Evolutionary conservation across 257 asterid genomes (phyloP).

Genomic region (Capsicum baccatum): DNA sequence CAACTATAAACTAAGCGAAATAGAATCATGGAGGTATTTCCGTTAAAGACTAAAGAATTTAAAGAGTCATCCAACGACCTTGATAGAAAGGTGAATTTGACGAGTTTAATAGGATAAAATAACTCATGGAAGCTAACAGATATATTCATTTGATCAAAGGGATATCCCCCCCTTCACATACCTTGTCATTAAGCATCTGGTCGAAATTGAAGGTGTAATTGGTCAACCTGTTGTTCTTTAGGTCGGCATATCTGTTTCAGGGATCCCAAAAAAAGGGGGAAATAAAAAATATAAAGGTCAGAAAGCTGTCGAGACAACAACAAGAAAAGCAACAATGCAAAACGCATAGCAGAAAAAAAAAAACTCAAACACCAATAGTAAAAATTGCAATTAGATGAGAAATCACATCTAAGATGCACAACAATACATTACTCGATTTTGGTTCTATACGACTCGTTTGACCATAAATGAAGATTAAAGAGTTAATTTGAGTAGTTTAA

Average conservation of each 20-base stretch:
- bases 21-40: neutral
- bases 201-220: constrained; percentile 87
- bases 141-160: neutral
- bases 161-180: constrained; percentile 31
- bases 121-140: neutral
- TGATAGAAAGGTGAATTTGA: neutral
- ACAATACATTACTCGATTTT: neutral
- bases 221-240: constrained; percentile 88
- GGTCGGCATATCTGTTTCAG: constrained; percentile 83
- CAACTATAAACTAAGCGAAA: neutral
- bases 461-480: neutral
- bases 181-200: constrained; percentile 98
- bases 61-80: neutral
- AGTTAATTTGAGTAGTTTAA: neutral
- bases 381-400: neutral
- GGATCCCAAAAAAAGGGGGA: constrained; percentile 9
- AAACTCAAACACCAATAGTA: neutral
- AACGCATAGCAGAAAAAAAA: neutral
- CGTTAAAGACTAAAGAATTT: neutral
- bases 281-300: constrained; percentile 25
- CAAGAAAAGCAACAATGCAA: constrained; percentile 5
- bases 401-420: neutral
- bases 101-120: neutral
- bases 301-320: neutral
- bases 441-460: neutral